Evolutionary conservation across 257 asterid genomes (phyloP).

Genomic region (Solanum neorickii): DNA sequence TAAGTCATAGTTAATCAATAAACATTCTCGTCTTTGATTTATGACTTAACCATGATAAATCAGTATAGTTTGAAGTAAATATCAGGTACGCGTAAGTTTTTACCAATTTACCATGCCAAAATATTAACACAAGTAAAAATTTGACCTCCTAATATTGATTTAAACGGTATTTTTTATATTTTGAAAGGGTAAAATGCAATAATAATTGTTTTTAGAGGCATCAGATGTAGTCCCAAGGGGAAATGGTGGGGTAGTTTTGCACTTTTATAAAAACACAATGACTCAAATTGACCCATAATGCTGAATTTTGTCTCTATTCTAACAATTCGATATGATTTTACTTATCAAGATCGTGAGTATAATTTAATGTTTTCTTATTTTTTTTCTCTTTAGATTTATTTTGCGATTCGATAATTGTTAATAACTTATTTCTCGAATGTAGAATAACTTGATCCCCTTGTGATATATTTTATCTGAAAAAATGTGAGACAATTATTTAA

Average conservation of each 20-base stretch:
- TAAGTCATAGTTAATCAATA: no score
- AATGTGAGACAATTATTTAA: background rate
- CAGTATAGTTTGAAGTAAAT: background rate
- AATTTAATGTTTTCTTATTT: no score
- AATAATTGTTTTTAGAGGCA: background rate
- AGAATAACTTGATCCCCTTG: no score
- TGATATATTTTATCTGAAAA: no score
- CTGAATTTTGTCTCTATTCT: background rate
- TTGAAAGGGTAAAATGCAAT: background rate
- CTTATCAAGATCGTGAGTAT: background rate
- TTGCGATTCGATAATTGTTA: rapidly evolving
- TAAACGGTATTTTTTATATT: background rate
- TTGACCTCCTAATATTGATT: background rate
- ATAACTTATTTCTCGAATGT: no score
- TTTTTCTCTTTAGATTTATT: no score
- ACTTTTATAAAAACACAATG: background rate
- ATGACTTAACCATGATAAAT: background rate
- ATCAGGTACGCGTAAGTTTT: no score
- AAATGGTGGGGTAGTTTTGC: background rate
- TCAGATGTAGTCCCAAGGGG: background rate
- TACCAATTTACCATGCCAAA: background rate
- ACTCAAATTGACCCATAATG: background rate
- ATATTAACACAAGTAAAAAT: background rate
- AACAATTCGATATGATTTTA: no score
- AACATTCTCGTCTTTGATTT: background rate